These are phyloP conservation scores for Bimuria novae-zelandiae DNA, from an alignment of 2,329 filamentous ascomycete genomes.

Conservation along the genomic window DNA sequence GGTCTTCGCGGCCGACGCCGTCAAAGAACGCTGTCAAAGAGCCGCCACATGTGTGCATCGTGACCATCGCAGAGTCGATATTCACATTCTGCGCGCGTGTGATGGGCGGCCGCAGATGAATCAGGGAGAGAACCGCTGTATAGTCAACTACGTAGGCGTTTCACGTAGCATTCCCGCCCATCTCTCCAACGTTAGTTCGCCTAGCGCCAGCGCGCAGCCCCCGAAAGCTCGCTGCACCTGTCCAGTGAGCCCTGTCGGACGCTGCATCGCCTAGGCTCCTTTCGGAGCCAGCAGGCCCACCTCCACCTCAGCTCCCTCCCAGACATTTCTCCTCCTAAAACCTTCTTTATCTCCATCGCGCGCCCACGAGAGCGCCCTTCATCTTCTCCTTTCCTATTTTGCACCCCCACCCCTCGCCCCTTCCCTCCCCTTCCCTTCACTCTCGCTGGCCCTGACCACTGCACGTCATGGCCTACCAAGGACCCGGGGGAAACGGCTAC, in stretches of 20 bases:
- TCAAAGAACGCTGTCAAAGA: background rate
- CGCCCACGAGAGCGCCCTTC: slow-evolving; percentile 13
- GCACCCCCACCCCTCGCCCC: slow-evolving; percentile 18
- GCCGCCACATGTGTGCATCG: too few species aligned
- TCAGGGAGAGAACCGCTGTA: slow-evolving; percentile 24
- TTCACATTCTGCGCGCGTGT: background rate
- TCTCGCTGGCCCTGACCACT: slow-evolving; percentile 19
- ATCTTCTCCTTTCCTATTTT: slow-evolving; percentile 14
- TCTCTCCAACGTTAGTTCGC: slow-evolving; percentile 4
- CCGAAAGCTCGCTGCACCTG: too few species aligned
- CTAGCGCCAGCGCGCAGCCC: slow-evolving; percentile 5
- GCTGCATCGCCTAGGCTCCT: slow-evolving; percentile 7
- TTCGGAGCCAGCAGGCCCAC: slow-evolving; percentile 18
- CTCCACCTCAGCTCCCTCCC: slow-evolving; percentile 21
- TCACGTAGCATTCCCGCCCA: slow-evolving; percentile 20
- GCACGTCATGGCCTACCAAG: slow-evolving; percentile 47
- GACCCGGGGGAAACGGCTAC: slow-evolving; percentile 34
- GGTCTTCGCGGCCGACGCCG: background rate
- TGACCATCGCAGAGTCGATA: background rate
- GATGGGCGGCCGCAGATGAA: slow-evolving; percentile 27
- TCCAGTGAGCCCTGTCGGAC: slow-evolving; percentile 15
- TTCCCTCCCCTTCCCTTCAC: slow-evolving; percentile 21
- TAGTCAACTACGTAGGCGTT: slow-evolving; percentile 25
- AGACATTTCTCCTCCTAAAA: slow-evolving; percentile 23
- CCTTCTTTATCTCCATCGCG: slow-evolving; percentile 24